Evolutionary conservation across 306 rosid species (phyloP).

Genomic region (Hippophae rhamnoides): DNA sequence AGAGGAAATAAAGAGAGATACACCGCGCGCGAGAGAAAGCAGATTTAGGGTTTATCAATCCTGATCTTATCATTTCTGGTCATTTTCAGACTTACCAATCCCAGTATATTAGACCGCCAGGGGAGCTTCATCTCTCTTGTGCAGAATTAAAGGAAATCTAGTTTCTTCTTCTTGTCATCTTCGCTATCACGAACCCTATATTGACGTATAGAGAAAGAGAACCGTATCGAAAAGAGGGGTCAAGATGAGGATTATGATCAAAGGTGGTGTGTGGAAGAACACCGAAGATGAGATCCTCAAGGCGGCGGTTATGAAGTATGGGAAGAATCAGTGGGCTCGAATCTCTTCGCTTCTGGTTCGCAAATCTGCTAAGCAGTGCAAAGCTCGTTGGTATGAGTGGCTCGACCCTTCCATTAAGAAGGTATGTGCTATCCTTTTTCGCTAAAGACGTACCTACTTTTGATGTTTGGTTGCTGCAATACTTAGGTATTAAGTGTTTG

Average conservation of each 20-base stretch:
- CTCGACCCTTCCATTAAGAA: slow-evolving; percentile 91
- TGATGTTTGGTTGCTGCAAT: not conserved
- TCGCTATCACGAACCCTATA: slow-evolving; percentile 10
- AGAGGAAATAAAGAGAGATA: too few relatives aligned
- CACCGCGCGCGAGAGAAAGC: too few relatives aligned
- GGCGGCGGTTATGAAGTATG: slow-evolving; percentile 95
- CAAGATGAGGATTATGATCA: slow-evolving; percentile 97
- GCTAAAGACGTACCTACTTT: not conserved
- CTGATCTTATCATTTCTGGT: too few relatives aligned
- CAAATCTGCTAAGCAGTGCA: slow-evolving; percentile 92
- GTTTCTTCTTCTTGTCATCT: not conserved
- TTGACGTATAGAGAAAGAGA: not conserved
- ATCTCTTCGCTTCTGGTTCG: slow-evolving; percentile 88
- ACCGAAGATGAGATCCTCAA: slow-evolving; percentile 95
- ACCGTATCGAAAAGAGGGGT: slow-evolving; percentile 6
- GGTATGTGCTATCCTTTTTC: slow-evolving; percentile 21
- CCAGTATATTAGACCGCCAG: too few relatives aligned
- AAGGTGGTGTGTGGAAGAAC: slow-evolving; percentile 96
- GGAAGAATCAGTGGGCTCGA: slow-evolving; percentile 95
- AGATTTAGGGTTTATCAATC: too few relatives aligned
- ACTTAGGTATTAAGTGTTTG: not conserved
- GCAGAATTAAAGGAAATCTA: too few relatives aligned
- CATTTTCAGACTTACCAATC: too few relatives aligned
- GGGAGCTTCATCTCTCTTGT: not conserved
- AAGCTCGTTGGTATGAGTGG: slow-evolving; percentile 98